Conservation (phyloP, 768 basidiomycete genomes). For the Tylopilus plumbeoviolaceoides region DNA sequence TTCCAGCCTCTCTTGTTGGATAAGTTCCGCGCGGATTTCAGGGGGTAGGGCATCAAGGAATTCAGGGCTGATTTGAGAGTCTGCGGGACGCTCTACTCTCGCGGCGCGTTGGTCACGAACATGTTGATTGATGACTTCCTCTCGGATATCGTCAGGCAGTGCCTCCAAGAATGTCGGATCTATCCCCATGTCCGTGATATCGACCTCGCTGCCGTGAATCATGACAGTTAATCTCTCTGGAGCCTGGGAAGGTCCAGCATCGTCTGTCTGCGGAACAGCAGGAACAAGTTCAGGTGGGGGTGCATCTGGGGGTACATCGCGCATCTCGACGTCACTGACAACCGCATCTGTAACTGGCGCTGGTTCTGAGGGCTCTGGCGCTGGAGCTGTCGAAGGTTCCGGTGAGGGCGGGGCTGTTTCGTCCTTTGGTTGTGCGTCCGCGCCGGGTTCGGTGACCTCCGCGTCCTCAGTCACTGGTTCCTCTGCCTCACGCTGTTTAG, state of each 20-base stretch:
- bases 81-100: slow-evolving; percentile 65
- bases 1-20: slow-evolving; percentile 91
- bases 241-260: slow-evolving; percentile 33
- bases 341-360: slow-evolving; percentile 31
- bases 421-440: slow-evolving; percentile 12
- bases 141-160: slow-evolving; percentile 96
- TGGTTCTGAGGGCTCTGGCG: slow-evolving; percentile 14
- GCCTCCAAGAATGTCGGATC: slow-evolving; percentile 98
- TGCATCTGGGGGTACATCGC: slow-evolving; percentile 28
- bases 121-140: slow-evolving; percentile 96
- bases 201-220: slow-evolving; percentile 89
- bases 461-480: slow-evolving; percentile 28
- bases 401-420: slow-evolving; percentile 11
- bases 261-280: slow-evolving; percentile 15
- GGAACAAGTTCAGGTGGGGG: slow-evolving; percentile 17
- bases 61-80: slow-evolving; percentile 89
- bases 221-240: slow-evolving; percentile 76
- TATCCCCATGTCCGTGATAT: slow-evolving; percentile 98
- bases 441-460: slow-evolving; percentile 31
- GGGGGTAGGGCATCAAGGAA: slow-evolving; percentile 96
- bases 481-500: slow-evolving; percentile 37
- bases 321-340: slow-evolving; percentile 48
- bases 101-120: slow-evolving; percentile 87
- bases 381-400: slow-evolving; percentile 7
- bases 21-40: slow-evolving; percentile 93